Conservation (phyloP, 192 early-diverging fungal genomes). For the Mortierella hygrophila region DNA sequence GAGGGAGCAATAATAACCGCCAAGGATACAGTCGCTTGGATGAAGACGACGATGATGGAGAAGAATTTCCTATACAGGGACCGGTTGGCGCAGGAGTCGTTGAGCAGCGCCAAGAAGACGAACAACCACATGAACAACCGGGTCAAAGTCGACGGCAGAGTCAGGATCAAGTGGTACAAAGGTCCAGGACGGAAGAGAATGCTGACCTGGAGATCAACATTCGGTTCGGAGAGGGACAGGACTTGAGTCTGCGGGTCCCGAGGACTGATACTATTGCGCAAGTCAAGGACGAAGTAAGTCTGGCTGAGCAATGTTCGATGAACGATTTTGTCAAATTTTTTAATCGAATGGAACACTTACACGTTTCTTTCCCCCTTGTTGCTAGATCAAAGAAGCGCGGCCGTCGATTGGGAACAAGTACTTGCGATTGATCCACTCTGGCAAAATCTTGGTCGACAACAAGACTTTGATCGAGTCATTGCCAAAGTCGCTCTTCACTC, state of each 20-base stretch:
- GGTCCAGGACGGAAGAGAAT: not conserved
- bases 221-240: slow-evolving; percentile 45
- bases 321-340: too few species aligned
- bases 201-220: slow-evolving; percentile 42
- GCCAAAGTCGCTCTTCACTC: slow-evolving; percentile 37
- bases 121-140: not conserved
- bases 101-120: not conserved
- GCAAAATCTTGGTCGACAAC: slow-evolving; percentile 58
- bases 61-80: not conserved
- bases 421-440: slow-evolving; percentile 64
- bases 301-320: not conserved
- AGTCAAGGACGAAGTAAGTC: slow-evolving; percentile 62
- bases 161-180: not conserved
- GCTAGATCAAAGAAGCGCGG: slow-evolving; percentile 53
- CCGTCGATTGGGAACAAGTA: slow-evolving; percentile 55
- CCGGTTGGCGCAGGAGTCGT: not conserved
- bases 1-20: not conserved
- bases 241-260: slow-evolving; percentile 34
- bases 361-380: not conserved
- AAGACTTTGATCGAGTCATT: slow-evolving; percentile 51
- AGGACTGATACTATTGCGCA: slow-evolving; percentile 53
- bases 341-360: not conserved
- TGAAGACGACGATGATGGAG: not conserved
- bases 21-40: slow-evolving; percentile 18
- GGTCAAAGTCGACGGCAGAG: not conserved